phyloP scores from a whole-genome alignment of 768 basidiomycete genomes.

The Suillus decipiens region DNA sequence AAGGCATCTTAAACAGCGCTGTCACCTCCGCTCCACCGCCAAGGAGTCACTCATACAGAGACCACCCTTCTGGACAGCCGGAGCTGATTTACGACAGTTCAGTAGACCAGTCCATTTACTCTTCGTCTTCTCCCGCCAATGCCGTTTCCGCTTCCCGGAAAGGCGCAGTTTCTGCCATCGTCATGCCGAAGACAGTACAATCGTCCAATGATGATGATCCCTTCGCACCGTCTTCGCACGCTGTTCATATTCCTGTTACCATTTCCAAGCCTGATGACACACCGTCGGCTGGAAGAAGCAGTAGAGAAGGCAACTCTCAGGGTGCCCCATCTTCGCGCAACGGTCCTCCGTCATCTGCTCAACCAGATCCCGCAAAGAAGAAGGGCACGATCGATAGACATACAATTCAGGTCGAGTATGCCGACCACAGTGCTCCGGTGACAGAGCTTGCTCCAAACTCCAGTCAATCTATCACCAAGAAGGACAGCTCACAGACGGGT shows the following conservation, averaged over 20 bases:
- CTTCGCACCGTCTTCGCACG: slow-evolving; percentile 51
- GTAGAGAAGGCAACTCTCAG: slow-evolving; percentile 23
- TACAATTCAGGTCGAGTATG: slow-evolving; percentile 96
- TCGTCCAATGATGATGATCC: slow-evolving; percentile 65
- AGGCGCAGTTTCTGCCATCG: slow-evolving; percentile 40
- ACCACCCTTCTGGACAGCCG: slow-evolving; percentile 53
- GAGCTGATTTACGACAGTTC: slow-evolving; percentile 79
- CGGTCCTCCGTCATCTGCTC: slow-evolving; percentile 28
- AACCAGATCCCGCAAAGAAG: slow-evolving; percentile 47
- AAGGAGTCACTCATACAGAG: slow-evolving; percentile 48
- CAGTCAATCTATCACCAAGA: slow-evolving; percentile 26
- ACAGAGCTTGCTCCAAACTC: slow-evolving; percentile 20
- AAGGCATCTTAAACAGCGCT: slow-evolving; percentile 39
- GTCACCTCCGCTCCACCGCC: slow-evolving; percentile 36
- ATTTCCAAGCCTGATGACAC: slow-evolving; percentile 31
- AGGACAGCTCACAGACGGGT: slow-evolving; percentile 14
- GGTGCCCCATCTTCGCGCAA: slow-evolving; percentile 19
- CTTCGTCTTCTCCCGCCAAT: slow-evolving; percentile 35
- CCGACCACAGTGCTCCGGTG: slow-evolving; percentile 51
- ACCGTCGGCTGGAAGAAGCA: slow-evolving; percentile 18
- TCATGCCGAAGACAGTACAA: slow-evolving; percentile 45
- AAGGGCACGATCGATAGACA: slow-evolving; percentile 59
- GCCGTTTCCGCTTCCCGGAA: slow-evolving; percentile 41
- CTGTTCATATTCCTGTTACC: slow-evolving; percentile 30
- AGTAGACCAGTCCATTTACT: slow-evolving; percentile 53